These are phyloP conservation scores for Monosporascus ibericus DNA, from an alignment of 2,329 filamentous ascomycete genomes.

Conservation along the genomic window DNA sequence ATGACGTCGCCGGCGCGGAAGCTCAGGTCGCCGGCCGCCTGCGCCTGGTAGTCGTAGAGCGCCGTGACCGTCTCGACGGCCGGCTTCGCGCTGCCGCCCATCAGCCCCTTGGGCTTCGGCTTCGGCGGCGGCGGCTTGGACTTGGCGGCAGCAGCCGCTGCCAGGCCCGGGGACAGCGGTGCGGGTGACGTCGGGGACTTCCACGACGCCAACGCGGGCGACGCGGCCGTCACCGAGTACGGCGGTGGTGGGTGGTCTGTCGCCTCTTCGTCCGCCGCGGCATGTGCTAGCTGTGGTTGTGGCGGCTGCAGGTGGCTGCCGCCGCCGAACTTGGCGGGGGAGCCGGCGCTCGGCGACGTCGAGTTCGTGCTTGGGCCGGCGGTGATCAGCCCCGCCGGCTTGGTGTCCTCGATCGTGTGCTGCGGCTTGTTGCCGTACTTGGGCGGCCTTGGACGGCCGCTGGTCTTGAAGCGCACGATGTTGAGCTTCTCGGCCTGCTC, in stretches of 20 bases:
- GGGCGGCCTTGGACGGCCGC: constrained; percentile 58
- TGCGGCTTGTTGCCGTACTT: constrained; percentile 52
- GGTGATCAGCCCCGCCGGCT: constrained; percentile 40
- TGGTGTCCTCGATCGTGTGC: constrained; percentile 19
- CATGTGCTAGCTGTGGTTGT: constrained; percentile 17
- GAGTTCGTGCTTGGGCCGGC: constrained; percentile 29
- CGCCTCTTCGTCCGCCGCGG: constrained; percentile 35
- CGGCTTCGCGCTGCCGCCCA: constrained; percentile 42
- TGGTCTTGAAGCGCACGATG: constrained; percentile 89
- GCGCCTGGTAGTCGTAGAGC: constrained; percentile 92
- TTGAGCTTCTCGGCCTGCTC: constrained; percentile 75
- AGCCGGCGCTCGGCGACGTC: not conserved
- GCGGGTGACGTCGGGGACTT: constrained; percentile 28
- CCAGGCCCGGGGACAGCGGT: constrained; percentile 27
- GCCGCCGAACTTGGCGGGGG: not conserved
- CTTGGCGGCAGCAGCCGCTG: constrained; percentile 53
- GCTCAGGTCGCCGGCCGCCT: constrained; percentile 88
- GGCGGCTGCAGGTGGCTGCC: not conserved
- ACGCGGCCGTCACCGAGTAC: constrained; percentile 49
- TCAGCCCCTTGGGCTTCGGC: constrained; percentile 69
- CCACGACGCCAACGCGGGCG: constrained; percentile 13
- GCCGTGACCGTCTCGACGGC: constrained; percentile 77
- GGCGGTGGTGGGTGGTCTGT: constrained; percentile 62
- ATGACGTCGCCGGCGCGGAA: constrained; percentile 86
- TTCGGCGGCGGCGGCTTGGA: constrained; percentile 65